A percentile compares a stretch with the other conserved stretches of the same genome.
phyloP scores from a whole-genome alignment of 768 basidiomycete genomes.

The Mycena rebaudengoi region DNA sequence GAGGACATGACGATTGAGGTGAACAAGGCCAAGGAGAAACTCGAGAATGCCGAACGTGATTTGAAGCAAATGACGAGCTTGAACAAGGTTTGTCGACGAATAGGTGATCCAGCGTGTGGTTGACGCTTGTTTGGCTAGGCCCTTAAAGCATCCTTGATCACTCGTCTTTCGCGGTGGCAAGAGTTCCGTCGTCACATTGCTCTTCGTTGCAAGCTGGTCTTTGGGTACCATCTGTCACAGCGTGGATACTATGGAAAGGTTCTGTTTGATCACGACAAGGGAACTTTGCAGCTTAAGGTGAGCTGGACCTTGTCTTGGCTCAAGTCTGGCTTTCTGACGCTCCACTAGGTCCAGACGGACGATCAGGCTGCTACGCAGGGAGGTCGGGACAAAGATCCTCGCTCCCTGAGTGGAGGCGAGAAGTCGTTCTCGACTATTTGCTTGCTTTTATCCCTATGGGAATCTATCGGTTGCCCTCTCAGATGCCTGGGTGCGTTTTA shows the following conservation, averaged over 20 bases:
- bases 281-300: conserved; percentile 73
- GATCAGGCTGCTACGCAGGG: conserved; percentile 74
- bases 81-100: conserved; percentile 62
- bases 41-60: conserved; percentile 68
- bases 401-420: conserved; percentile 91
- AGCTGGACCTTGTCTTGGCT: conserved; percentile 8
- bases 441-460: conserved; percentile 93
- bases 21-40: conserved; percentile 65
- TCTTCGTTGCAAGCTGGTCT: conserved; percentile 85
- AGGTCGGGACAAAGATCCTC: conserved; percentile 80
- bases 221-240: conserved; percentile 81
- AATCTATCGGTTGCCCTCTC: conserved; percentile 92
- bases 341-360: conserved; percentile 78
- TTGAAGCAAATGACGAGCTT: conserved; percentile 69
- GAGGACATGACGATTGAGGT: conserved; percentile 81
- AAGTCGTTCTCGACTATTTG: conserved; percentile 98
- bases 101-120: background rate
- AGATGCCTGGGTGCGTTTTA: conserved; percentile 79
- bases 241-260: conserved; percentile 93
- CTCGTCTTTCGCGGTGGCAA: conserved; percentile 81
- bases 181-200: conserved; percentile 90
- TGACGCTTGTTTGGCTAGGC: conserved; percentile 50
- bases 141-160: conserved; percentile 68
- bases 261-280: conserved; percentile 78
- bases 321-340: conserved; percentile 3